phyloP scores from a whole-genome alignment of 768 basidiomycete genomes.

The Crepidotus variabilis region DNA sequence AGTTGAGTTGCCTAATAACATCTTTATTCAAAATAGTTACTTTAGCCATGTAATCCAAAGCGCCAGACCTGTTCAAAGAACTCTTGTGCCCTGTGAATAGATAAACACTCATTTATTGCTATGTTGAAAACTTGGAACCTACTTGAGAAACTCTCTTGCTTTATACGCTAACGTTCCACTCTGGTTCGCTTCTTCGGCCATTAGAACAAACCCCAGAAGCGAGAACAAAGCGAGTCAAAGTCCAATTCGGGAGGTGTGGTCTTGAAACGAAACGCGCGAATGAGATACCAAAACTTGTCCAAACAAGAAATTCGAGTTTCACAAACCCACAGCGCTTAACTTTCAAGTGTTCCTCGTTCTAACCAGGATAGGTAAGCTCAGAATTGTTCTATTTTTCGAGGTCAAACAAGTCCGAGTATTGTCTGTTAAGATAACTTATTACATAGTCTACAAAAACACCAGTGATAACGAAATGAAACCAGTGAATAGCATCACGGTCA shows the following conservation, averaged over 20 bases:
- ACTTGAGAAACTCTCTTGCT: background rate
- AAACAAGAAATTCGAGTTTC: background rate
- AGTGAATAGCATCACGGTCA: background rate
- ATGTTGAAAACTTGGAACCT: background rate
- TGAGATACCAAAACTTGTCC: too few species aligned
- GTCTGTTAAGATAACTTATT: too few species aligned
- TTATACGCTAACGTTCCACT: background rate
- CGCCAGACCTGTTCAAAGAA: background rate
- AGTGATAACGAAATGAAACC: too few species aligned
- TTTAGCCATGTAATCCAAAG: background rate
- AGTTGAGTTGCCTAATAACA: slow-evolving; percentile 11
- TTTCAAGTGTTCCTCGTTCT: background rate
- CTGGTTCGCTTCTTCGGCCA: too few species aligned
- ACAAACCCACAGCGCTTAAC: background rate
- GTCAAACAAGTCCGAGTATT: too few species aligned
- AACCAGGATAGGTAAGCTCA: too few species aligned
- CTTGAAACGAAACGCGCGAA: too few species aligned
- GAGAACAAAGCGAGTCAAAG: too few species aligned
- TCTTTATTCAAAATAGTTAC: background rate
- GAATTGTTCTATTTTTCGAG: too few species aligned
- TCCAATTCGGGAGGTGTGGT: too few species aligned
- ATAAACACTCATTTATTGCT: background rate
- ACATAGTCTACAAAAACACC: too few species aligned
- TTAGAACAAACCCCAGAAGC: too few species aligned
- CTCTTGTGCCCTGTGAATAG: background rate